These are phyloP conservation scores for Talaromyces sp. DNA, from an alignment of 2,329 filamentous ascomycete species.

Conservation along the genomic window DNA sequence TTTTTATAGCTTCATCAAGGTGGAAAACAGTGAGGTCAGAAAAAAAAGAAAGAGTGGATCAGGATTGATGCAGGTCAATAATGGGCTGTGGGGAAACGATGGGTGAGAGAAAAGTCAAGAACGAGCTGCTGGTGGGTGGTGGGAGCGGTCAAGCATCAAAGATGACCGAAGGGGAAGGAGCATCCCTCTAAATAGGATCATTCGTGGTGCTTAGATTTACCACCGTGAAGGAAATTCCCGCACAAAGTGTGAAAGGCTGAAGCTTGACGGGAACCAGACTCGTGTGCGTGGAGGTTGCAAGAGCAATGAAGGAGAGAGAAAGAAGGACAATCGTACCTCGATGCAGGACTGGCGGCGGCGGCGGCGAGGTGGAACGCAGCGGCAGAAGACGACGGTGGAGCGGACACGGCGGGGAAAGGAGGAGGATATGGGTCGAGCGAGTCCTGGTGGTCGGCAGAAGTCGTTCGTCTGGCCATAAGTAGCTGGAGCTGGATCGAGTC, in stretches of 20 bases:
- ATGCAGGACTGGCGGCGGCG: constrained; percentile 24
- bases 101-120: background rate
- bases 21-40: constrained; percentile 8
- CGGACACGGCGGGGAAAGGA: constrained; percentile 27
- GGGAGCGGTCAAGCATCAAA: background rate
- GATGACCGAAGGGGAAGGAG: background rate
- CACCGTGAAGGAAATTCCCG: background rate
- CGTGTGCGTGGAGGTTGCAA: background rate
- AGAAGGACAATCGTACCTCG: constrained; percentile 31
- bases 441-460: constrained; percentile 40
- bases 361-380: constrained; percentile 16
- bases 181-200: background rate
- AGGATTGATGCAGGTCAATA: background rate
- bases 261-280: background rate
- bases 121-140: background rate
- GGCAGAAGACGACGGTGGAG: constrained; percentile 20
- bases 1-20: constrained; percentile 2
- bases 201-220: background rate
- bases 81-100: background rate
- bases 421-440: constrained; percentile 37
- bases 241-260: background rate
- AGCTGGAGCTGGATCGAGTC: constrained; percentile 28
- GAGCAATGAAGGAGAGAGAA: background rate
- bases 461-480: constrained; percentile 47
- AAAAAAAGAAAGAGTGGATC: background rate